Conservation (phyloP, 495 filamentous ascomycete species). For the Tricharina praecox region DNA sequence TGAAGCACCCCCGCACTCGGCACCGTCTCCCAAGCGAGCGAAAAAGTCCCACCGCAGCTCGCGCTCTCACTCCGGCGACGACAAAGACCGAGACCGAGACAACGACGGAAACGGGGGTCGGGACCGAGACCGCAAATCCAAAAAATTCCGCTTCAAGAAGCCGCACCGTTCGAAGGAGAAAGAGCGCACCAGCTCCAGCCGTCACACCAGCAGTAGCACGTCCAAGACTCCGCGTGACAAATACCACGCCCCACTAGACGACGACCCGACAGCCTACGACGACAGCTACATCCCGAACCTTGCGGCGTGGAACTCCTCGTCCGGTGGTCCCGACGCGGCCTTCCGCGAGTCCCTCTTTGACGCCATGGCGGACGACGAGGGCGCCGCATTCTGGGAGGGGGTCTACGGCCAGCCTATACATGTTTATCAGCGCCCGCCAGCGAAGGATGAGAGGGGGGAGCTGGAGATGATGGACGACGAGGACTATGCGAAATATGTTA, state of each 20-base stretch:
- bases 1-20: neutral
- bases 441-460: slow-evolving; percentile 34
- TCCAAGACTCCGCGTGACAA: neutral
- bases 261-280: slow-evolving; percentile 34
- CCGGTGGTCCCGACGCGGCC: slow-evolving; percentile 48
- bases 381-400: slow-evolving; percentile 80
- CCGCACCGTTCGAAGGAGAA: neutral
- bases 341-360: slow-evolving; percentile 97
- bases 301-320: slow-evolving; percentile 25
- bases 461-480: slow-evolving; percentile 82
- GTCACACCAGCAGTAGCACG: no score
- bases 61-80: no score
- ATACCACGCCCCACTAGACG: slow-evolving; percentile 5
- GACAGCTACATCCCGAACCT: slow-evolving; percentile 35
- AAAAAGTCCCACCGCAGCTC: neutral
- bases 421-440: slow-evolving; percentile 35
- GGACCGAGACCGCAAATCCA: slow-evolving; percentile 3
- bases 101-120: no score
- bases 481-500: slow-evolving; percentile 71
- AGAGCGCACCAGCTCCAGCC: neutral
- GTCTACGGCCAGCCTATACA: slow-evolving; percentile 91
- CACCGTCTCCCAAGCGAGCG: neutral
- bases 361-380: slow-evolving; percentile 96
- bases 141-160: slow-evolving; percentile 23
- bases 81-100: no score